Base-by-base conservation (phyloP, 2,329 filamentous ascomycete species). In the Colletotrichum navitas region DNA sequence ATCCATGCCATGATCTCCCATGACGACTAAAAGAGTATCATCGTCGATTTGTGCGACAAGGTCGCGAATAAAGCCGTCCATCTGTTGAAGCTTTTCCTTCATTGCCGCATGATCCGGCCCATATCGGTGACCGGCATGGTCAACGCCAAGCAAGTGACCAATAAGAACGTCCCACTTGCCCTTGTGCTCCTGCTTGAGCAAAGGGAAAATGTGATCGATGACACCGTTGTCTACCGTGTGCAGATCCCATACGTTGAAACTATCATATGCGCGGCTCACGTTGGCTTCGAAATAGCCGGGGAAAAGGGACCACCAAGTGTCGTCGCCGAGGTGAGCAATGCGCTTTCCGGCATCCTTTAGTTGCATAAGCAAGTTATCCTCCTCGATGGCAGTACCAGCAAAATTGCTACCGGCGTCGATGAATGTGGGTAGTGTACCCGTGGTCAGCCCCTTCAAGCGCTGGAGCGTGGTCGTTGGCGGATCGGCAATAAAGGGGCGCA, bases 1-100 rank as follows among this genome's bases (percentile, higher is more conserved):
- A 80, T 99, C 96, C 96, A 99, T 99, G 14, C 96, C 96, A 79
- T 99, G 96, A 79, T 99, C 96, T n/a, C 96, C 96, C 94, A 99
- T 97, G 18, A 99, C 93, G 26, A 99, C 90, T 45, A 99, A 85
- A 29, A 99, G 85, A 0, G 96, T 99, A 66, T 94, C 85, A 64
- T 98, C 92, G 76, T 97, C 95, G 24, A 99, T 84, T 4, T 85
- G 84, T 0, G 88, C 85, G 3, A 93, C 90, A 65, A 98, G 85
- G 34, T 92, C 87, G 54, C 90, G 88, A 69, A 98, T 86, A 39
- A 97, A 91, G 0, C 80, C 83, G 77, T 99, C 91, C 95, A 99
- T 99, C 82, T 99, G 94, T 74, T 90, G 89, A 75, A 98, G 84
- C 82, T 99, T 99, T 12, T 92, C 89, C 32, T 90, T 91, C 95